Evolutionary conservation across 441 rosid species (phyloP).

Genomic region (Eruca vesicaria): DNA sequence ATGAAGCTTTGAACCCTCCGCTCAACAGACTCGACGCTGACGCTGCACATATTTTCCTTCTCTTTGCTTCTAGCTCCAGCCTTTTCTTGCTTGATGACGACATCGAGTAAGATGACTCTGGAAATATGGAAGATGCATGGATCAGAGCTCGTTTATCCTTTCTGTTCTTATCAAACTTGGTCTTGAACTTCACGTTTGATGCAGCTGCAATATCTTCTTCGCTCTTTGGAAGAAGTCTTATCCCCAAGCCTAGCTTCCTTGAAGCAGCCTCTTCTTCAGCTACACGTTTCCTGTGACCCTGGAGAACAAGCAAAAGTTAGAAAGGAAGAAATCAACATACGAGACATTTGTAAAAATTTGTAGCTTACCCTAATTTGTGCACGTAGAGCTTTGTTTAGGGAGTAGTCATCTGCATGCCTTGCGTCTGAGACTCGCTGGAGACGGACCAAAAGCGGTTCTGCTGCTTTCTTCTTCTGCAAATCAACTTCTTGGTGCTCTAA

Average conservation of each 20-base stretch:
- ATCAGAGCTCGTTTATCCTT: conserved; percentile 76
- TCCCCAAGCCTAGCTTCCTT: conserved; percentile 70
- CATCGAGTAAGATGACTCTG: conserved; percentile 40
- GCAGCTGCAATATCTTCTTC: conserved; percentile 64
- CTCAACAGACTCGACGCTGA: conserved; percentile 57
- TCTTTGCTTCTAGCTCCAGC: conserved; percentile 70
- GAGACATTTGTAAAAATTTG: background rate
- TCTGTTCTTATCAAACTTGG: conserved; percentile 71
- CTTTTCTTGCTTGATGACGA: conserved; percentile 48
- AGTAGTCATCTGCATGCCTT: conserved; percentile 79
- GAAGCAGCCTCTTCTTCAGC: conserved; percentile 75
- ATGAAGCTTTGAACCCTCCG: conserved; percentile 73
- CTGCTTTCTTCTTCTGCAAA: conserved; percentile 91
- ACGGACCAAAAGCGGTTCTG: conserved; percentile 79
- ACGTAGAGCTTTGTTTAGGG: conserved; percentile 76
- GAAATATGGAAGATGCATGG: conserved; percentile 65
- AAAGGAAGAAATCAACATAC: background rate
- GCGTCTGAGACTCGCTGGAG: conserved; percentile 82
- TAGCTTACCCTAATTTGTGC: conserved; percentile 62
- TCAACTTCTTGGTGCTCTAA: conserved; percentile 93
- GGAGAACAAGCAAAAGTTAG: conserved; percentile 12
- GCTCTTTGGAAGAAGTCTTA: conserved; percentile 68
- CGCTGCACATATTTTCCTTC: conserved; percentile 69
- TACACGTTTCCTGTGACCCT: conserved; percentile 80
- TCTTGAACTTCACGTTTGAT: conserved; percentile 55